phyloP scores from a whole-genome alignment of 345 rosid species.

The Syzygium jambos region DNA sequence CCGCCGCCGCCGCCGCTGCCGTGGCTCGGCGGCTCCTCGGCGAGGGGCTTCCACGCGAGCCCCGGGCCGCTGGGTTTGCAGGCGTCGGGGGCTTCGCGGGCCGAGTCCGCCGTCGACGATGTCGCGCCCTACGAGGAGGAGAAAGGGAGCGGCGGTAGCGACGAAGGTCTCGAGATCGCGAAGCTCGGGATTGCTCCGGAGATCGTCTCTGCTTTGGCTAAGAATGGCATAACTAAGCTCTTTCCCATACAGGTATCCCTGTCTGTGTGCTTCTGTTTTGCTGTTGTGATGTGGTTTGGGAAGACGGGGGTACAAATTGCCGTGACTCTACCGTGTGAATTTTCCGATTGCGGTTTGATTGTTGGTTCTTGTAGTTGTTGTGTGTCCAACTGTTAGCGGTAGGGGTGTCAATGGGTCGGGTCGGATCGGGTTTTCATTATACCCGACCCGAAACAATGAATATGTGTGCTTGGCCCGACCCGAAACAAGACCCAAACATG shows the following conservation, averaged over 20 bases:
- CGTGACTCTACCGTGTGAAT: not conserved
- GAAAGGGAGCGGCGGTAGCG: slow-evolving; percentile 7
- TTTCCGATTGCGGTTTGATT: not conserved
- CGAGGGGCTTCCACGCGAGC: slow-evolving; percentile 40
- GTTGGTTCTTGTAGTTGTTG: not conserved
- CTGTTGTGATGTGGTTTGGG: not conserved
- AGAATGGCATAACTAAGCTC: slow-evolving; percentile 54
- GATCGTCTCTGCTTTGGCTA: slow-evolving; percentile 62
- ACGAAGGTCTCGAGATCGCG: slow-evolving; percentile 65
- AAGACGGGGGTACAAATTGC: not conserved
- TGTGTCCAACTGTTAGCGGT: not conserved
- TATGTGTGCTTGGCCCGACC: too few species aligned
- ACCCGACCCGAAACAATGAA: too few species aligned
- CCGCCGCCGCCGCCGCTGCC: too few species aligned
- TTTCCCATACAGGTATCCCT: slow-evolving; percentile 81
- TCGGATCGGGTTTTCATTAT: too few species aligned
- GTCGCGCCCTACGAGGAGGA: slow-evolving; percentile 29
- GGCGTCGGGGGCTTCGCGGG: slow-evolving; percentile 24
- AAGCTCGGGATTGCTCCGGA: slow-evolving; percentile 65
- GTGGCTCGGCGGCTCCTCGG: not conserved
- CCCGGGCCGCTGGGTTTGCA: slow-evolving; percentile 40
- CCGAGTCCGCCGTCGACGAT: slow-evolving; percentile 48
- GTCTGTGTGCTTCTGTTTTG: not conserved
- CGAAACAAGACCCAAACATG: too few species aligned
- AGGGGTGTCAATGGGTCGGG: too few species aligned